Base-by-base conservation (phyloP, 2,329 filamentous ascomycete species). In the Cadophora gregata region DNA sequence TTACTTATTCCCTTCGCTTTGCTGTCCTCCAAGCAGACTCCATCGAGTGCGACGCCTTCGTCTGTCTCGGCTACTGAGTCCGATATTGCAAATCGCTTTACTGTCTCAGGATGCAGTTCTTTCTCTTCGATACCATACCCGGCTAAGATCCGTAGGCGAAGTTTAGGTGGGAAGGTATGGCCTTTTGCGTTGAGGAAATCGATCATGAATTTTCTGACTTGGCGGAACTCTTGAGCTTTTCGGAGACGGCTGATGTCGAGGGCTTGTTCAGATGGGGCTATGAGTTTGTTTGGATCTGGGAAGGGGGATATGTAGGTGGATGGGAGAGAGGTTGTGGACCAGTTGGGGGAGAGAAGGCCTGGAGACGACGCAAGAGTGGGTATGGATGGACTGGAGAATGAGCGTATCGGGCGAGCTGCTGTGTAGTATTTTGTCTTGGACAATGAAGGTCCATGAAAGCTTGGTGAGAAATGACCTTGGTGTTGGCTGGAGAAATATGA, bases 171-270 rank as follows among this genome's bases (percentile, higher is more conserved):
- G 21, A 75, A 70, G 10, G 66, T 60, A 31, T 70, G 56, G 14
- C 71, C 69, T 64, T 74, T 73, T 1, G 62, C 53, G 21, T 74
- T 75, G 51, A 75, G 63, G 61, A 73, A 72, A 1, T 59, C 27
- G 29, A 75, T 69, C 27, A 75, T 68, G 62, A 72, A 75, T 33
- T 68, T 63, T 19, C 72, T 61, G 24, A 75, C 64, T 29, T 73
- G 71, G 6, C 66, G 63, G 25, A 68, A 66, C 25, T 75, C 73
- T 36, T 70, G 65, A 1, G 67, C 69, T 66, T 71, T 69, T 3
- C 61, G 62, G 0, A 69, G 45, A 21, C 63, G 58, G 10, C 36
- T 50, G 1, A 60, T 50, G 21, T 68, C 59, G 21, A 71, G 59
- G 19, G 51, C 48, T 21, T 64, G 47, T 48, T 66, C 66, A 5